These are phyloP conservation scores for Cyclanthera cordifolia DNA, from an alignment of 306 rosid genomes.

Conservation along the genomic window DNA sequence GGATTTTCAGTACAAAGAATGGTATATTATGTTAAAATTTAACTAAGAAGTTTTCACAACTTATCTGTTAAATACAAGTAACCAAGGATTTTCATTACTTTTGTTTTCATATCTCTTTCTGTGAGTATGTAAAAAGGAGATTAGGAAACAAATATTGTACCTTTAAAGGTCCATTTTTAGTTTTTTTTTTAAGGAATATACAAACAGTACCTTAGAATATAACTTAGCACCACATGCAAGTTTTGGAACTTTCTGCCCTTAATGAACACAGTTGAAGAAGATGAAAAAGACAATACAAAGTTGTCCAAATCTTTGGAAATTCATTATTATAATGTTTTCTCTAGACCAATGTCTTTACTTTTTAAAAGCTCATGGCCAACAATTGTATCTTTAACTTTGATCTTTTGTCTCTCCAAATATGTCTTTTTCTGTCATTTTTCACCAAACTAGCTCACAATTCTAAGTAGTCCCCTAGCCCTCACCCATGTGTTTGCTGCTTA, in stretches of 20 bases:
- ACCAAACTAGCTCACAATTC: conserved; percentile 12
- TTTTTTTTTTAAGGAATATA: conserved; percentile 10
- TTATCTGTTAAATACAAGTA: background rate
- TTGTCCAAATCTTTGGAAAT: conserved; percentile 4
- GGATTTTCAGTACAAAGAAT: background rate
- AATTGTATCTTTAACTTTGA: conserved; percentile 11
- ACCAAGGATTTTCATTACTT: background rate
- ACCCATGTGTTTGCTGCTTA: conserved; percentile 13
- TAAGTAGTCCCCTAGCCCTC: conserved; percentile 1
- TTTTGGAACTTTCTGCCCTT: conserved; percentile 8
- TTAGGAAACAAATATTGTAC: background rate
- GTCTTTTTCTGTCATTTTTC: conserved; percentile 5
- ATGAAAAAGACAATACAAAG: conserved; percentile 13
- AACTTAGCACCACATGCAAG: conserved; percentile 12
- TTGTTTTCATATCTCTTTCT: background rate
- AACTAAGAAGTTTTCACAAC: background rate
- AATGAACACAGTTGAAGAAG: conserved; percentile 12
- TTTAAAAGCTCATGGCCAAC: conserved; percentile 10
- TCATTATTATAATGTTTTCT: conserved; percentile 5
- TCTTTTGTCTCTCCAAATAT: conserved; percentile 6
- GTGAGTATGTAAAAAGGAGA: conserved; percentile 1
- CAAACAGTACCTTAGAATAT: background rate
- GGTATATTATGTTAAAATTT: background rate
- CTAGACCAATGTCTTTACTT: conserved; percentile 5
- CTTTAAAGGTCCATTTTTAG: conserved; percentile 1